Conservation (phyloP, 306 rosid species). For the Citrullus colocynthis region DNA sequence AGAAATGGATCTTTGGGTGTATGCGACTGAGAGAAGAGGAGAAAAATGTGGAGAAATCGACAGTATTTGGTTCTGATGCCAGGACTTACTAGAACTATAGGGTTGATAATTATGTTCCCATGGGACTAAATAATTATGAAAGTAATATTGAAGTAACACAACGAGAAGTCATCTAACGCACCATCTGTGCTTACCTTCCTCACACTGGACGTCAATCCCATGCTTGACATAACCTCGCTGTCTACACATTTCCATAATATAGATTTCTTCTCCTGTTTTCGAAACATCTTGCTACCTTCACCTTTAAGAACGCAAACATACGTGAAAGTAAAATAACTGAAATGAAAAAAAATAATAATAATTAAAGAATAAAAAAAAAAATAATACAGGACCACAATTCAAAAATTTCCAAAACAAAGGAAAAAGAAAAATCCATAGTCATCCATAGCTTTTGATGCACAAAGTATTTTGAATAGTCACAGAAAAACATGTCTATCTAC, state of each 20-base stretch:
- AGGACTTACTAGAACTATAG: background rate
- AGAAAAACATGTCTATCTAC: background rate
- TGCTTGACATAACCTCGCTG: conserved; percentile 35
- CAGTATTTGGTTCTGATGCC: background rate
- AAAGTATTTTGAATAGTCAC: background rate
- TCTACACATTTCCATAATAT: conserved; percentile 60
- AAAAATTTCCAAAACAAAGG: background rate
- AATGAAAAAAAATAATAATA: background rate
- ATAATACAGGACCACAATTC: background rate
- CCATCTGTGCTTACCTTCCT: conserved; percentile 46
- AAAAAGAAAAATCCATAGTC: background rate
- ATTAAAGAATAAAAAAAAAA: no score
- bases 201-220: conserved; percentile 85
- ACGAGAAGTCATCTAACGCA: no score
- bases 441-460: background rate
- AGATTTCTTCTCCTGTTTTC: conserved; percentile 32
- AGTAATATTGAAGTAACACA: background rate
- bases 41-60: background rate
- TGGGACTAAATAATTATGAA: background rate
- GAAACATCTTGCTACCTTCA: conserved; percentile 17
- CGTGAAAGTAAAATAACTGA: background rate
- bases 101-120: background rate
- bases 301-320: conserved; percentile 22
- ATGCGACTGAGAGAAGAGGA: no score
- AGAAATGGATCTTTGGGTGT: no score